phyloP scores from a whole-genome alignment of 1,284 basidiomycete genomes.

The Caloboletus firmus region DNA sequence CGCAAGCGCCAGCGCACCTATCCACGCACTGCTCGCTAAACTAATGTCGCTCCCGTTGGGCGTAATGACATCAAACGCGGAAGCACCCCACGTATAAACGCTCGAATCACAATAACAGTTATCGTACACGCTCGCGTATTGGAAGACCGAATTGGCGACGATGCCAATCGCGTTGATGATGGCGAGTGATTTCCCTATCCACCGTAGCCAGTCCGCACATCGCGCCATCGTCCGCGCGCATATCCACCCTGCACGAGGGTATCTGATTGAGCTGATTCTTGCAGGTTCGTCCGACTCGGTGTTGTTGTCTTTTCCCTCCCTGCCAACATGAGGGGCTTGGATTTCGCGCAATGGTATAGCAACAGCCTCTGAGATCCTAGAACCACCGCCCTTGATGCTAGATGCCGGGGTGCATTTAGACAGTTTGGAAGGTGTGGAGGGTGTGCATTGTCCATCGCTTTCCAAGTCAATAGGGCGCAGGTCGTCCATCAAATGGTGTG shows the following conservation, averaged over 20 bases:
- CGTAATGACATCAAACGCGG: conserved; percentile 16
- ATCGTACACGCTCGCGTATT: conserved; percentile 21
- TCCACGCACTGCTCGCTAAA: conserved; percentile 15
- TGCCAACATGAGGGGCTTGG: background rate
- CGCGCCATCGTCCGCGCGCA: background rate
- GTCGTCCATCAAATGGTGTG: conserved; percentile 3
- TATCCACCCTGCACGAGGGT: background rate
- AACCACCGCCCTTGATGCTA: too few relatives aligned
- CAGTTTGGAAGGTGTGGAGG: background rate
- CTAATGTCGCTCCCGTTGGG: conserved; percentile 1
- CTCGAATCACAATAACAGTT: conserved; percentile 31
- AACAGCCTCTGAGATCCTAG: background rate
- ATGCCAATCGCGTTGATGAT: conserved; percentile 24
- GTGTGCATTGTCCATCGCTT: background rate
- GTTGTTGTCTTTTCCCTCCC: background rate
- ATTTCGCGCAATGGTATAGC: background rate
- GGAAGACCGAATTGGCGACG: conserved; percentile 22
- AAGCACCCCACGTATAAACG: conserved; percentile 1
- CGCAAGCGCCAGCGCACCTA: conserved; percentile 17
- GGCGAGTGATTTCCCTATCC: conserved; percentile 27
- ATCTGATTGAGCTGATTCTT: background rate
- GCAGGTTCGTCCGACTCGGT: background rate
- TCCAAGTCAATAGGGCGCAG: conserved; percentile 3
- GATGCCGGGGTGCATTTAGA: too few relatives aligned
- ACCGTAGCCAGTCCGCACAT: conserved; percentile 21